Evolutionary conservation across 2,329 filamentous ascomycete species (phyloP), one percentile per base, ranked within the genome.

Genomic region (Epichloe glyceriae): DNA sequence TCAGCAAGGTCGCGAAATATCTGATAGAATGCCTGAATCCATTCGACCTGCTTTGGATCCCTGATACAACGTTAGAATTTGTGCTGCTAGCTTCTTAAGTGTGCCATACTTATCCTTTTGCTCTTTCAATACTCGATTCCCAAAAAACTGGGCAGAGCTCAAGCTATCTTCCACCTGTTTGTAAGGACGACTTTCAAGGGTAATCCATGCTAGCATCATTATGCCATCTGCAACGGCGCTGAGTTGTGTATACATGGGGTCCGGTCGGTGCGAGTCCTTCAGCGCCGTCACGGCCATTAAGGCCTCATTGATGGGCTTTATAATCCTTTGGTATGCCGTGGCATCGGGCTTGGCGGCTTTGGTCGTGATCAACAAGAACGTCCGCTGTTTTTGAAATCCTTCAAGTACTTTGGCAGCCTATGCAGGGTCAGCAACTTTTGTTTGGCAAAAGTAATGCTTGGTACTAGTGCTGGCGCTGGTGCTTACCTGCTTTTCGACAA

Each of bases 261-360:
- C 84, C 8, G 79, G 80, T 42, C 89, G 81, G 67, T 94, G 94
- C 52, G 77, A 76, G 60, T 96, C 89, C 65, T 88, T 85, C 61
- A 95, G 79, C 56, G 86, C 83, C 60, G 82, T 84, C 50, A 93
- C 88, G 45, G 80, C 80, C 61, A 85, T 82, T 56, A 95, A 84
- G 50, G 85, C 82, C 54, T 86, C 82, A 68, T 95, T 90, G 54
- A 95, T 83, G 57, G 91, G 89, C 60, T 90, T 88, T 57, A 97
- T 74, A 19, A 96, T 78, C 55, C 88, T 83, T 65, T 86, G 82
- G 62, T 83, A 87, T 3, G 79, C 73, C 12, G 66, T 66, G 56
- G 85, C 74, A 56, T 93, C 85, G 20, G 91, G 93, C 71, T 95
- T 95, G 76, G 89, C 94, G 20, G 93, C 85, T 72, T 90, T 93